A percentile compares a stretch with the other conserved stretches of the same genome.
phyloP scores from a whole-genome alignment of 306 rosid genomes.

The Mucuna pruriens region DNA sequence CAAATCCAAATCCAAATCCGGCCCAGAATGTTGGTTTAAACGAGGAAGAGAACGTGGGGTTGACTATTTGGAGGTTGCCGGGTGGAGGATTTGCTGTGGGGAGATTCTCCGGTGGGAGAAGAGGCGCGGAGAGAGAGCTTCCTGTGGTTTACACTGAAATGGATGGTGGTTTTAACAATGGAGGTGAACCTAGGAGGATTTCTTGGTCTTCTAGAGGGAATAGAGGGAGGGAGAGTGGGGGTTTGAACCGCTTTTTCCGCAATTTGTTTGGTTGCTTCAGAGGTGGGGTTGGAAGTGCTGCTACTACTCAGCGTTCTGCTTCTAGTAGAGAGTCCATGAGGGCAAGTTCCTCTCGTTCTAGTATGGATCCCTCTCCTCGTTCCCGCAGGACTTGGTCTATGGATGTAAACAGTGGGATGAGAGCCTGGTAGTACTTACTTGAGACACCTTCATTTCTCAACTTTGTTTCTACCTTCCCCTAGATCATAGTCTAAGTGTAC shows the following conservation, averaged over 20 bases:
- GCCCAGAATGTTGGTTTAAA: conserved; percentile 10
- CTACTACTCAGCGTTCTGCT: conserved; percentile 9
- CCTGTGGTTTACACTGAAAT: conserved; percentile 83
- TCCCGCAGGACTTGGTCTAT: conserved; percentile 79
- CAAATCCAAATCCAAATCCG: background rate
- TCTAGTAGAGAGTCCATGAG: conserved; percentile 34
- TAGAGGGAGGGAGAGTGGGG: conserved; percentile 60
- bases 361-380: conserved; percentile 34
- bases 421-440: conserved; percentile 58
- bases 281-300: conserved; percentile 8
- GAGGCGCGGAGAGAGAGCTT: conserved; percentile 73
- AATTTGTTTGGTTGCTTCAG: conserved; percentile 67
- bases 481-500: conserved; percentile 27
- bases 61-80: conserved; percentile 88
- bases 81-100: conserved; percentile 95
- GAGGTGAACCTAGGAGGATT: conserved; percentile 69
- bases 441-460: too few species aligned
- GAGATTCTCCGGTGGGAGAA: conserved; percentile 69
- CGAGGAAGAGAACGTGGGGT: conserved; percentile 65
- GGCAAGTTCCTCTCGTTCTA: conserved; percentile 36
- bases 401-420: conserved; percentile 71
- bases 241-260: conserved; percentile 46
- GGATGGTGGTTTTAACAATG: conserved; percentile 75
- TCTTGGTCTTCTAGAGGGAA: conserved; percentile 64
- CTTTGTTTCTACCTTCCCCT: conserved; percentile 29